Evolutionary conservation across 306 rosid species (phyloP), one percentile per base, ranked within the genome.

Genomic region (Parietaria judaica): DNA sequence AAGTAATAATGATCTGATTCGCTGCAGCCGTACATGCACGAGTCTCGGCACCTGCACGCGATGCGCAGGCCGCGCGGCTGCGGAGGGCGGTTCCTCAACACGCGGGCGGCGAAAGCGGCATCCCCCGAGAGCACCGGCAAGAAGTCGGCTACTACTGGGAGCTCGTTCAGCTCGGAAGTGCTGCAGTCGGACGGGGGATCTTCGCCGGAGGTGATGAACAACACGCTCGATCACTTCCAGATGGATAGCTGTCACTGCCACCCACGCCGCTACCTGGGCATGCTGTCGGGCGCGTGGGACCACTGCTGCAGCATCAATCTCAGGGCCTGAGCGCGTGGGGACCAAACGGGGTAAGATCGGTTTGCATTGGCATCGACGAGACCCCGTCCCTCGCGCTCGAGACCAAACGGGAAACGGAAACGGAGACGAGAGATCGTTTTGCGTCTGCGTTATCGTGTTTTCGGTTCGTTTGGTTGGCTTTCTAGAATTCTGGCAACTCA

Each of bases 21-120:
- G 68, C 64, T 74, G 51, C 84, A 92, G 99, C 94, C 95, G 16
- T 92, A 92, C 72, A 82, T 92, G 95, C 99, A 92, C 31, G 90
- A 88, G 71, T 92, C 99, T 0, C 95, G 99, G 51, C 99, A 92
- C 78, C 96, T 70, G 70, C 99, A 92, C 50, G 99, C 99, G 45
- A 64, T 82, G 88, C 84, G 97, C 31, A 84, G 99, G 51, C 95
- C 96, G 60, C 81, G 99, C 70, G 99, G 99, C 66, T 72, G 85
- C 1, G 95, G 99, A 0, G 99, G 99, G 15, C 94, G 99, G 14
- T 92, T 92, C 82, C 70, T 92, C 81, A 92, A 92, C 83, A 69
- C 83, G 8, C 86, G 51, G 78, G 68, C 61, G 3, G 73, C 60
- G 31, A 64, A 66, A 65, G 35, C 16, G 31, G 59, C 61, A 76